Conservation (phyloP, 176 grass and related monocot genomes). For the Triticum turgidum region DNA sequence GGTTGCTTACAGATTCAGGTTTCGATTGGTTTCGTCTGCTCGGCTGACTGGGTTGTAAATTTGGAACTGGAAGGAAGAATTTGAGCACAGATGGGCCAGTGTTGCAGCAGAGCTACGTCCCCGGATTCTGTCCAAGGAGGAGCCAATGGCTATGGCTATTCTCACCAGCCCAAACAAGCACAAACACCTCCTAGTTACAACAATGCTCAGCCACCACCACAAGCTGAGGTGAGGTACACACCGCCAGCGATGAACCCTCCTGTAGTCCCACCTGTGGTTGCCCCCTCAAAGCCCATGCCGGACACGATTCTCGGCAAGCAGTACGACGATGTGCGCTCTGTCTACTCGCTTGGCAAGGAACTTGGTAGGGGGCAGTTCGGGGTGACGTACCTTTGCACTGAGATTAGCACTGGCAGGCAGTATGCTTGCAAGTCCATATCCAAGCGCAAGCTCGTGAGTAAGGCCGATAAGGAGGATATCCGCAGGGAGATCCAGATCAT, state of each 20-base stretch:
- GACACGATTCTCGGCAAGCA: slow-evolving; percentile 83
- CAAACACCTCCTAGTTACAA: slow-evolving; percentile 42
- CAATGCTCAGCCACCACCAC: slow-evolving; percentile 33
- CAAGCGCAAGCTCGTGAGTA: slow-evolving; percentile 86
- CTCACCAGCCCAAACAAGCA: slow-evolving; percentile 34
- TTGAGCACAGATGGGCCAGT: slow-evolving; percentile 68
- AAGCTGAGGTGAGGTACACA: slow-evolving; percentile 34
- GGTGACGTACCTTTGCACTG: slow-evolving; percentile 93
- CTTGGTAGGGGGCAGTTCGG: slow-evolving; percentile 97
- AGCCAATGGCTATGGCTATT: slow-evolving; percentile 64
- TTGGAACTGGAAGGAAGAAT: slow-evolving; percentile 25
- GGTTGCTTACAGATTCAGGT: slow-evolving; percentile 37
- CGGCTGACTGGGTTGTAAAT: slow-evolving; percentile 2
- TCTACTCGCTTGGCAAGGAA: slow-evolving; percentile 85
- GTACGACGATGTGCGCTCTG: slow-evolving; percentile 60
- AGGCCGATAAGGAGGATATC: slow-evolving; percentile 85
- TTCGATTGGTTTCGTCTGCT: slow-evolving; percentile 16
- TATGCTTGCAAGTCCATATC: slow-evolving; percentile 99
- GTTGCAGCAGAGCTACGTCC: slow-evolving; percentile 56
- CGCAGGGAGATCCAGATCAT: slow-evolving; percentile 94
- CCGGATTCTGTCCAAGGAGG: slow-evolving; percentile 42
- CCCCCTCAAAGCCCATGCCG: slow-evolving; percentile 21
- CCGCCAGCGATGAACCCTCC: slow-evolving; percentile 47
- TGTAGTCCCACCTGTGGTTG: slow-evolving; percentile 30
- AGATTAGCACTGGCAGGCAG: slow-evolving; percentile 62